A percentile compares a stretch with the other conserved stretches of the same genome.
phyloP scores from a whole-genome alignment of 768 basidiomycete species.

The Lentinula edodes region DNA sequence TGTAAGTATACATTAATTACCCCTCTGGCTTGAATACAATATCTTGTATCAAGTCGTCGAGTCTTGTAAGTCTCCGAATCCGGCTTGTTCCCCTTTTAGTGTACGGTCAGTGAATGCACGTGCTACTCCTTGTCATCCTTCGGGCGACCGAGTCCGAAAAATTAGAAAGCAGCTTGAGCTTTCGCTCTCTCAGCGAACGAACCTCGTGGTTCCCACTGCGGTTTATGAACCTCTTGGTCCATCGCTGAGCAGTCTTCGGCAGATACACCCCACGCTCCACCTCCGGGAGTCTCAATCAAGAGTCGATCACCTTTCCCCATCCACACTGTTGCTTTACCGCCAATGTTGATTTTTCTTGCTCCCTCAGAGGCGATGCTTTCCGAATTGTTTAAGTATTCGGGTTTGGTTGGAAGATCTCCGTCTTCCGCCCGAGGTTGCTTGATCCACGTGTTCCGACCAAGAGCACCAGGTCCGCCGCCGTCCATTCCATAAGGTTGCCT shows the following conservation, averaged over 20 bases:
- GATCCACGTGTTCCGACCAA: conserved; percentile 87
- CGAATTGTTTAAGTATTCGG: conserved; percentile 25
- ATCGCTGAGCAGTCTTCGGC: conserved; percentile 16
- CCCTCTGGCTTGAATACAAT: too few relatives aligned
- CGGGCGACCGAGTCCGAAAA: background rate
- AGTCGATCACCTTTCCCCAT: conserved; percentile 87
- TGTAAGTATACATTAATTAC: too few relatives aligned
- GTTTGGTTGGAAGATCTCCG: conserved; percentile 42
- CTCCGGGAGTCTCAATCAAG: conserved; percentile 84
- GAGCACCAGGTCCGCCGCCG: conserved; percentile 65
- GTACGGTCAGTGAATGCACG: too few relatives aligned
- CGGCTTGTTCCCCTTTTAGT: too few relatives aligned
- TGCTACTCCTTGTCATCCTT: background rate
- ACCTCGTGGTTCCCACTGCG: conserved; percentile 65
- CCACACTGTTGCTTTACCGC: conserved; percentile 80
- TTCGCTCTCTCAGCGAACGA: conserved; percentile 62
- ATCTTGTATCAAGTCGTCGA: too few relatives aligned
- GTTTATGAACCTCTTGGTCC: conserved; percentile 27
- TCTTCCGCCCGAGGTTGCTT: conserved; percentile 62
- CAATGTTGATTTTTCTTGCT: conserved; percentile 73
- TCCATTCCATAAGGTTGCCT: conserved; percentile 83
- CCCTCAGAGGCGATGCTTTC: conserved; percentile 8
- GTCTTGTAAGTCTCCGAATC: too few relatives aligned
- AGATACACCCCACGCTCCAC: conserved; percentile 74
- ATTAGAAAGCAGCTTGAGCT: conserved; percentile 55